These are phyloP conservation scores for Plasmodium knowlesi DNA, from an alignment of 169 alveolate species.

Conservation along the genomic window DNA sequence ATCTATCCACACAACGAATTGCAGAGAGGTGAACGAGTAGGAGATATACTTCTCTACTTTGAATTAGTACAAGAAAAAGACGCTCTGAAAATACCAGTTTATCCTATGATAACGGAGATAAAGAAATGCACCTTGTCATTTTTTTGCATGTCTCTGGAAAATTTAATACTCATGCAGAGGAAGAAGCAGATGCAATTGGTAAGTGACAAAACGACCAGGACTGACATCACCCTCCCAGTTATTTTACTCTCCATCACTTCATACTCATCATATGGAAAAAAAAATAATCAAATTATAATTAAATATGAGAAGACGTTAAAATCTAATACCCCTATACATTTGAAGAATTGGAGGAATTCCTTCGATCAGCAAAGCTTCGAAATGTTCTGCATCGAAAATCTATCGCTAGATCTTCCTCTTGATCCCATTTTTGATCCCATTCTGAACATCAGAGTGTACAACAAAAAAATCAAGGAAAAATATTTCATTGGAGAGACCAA, in stretches of 20 bases:
- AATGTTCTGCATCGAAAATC: constrained; percentile 84
- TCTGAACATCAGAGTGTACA: constrained; percentile 85
- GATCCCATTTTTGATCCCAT: constrained; percentile 91
- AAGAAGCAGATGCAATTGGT: constrained; percentile 21
- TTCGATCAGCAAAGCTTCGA: constrained; percentile 87
- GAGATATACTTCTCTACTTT: constrained; percentile 85
- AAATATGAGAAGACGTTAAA: constrained; percentile 77
- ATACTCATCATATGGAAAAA: constrained; percentile 72
- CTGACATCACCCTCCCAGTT: constrained; percentile 41
- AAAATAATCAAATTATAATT: constrained; percentile 73
- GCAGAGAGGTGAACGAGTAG: constrained; percentile 73
- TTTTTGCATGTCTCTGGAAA: constrained; percentile 85
- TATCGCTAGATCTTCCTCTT: constrained; percentile 87
- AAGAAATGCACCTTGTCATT: constrained; percentile 82
- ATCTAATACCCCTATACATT: constrained; percentile 76
- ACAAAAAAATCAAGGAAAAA: constrained; percentile 80
- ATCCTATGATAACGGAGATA: constrained; percentile 89
- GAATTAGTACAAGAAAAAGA: constrained; percentile 88
- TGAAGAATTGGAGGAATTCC: constrained; percentile 82
- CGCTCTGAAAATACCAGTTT: constrained; percentile 86
- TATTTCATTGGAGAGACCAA: constrained; percentile 85
- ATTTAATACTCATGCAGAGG: constrained; percentile 76
- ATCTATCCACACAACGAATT: constrained; percentile 56
- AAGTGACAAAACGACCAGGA: background rate
- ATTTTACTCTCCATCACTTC: constrained; percentile 66